Percentiles rank a stretch among this genome's conserved stretches.
Evolutionary conservation across 176 grass and related monocot genomes (phyloP).

Genomic region (Triticum turgidum): DNA sequence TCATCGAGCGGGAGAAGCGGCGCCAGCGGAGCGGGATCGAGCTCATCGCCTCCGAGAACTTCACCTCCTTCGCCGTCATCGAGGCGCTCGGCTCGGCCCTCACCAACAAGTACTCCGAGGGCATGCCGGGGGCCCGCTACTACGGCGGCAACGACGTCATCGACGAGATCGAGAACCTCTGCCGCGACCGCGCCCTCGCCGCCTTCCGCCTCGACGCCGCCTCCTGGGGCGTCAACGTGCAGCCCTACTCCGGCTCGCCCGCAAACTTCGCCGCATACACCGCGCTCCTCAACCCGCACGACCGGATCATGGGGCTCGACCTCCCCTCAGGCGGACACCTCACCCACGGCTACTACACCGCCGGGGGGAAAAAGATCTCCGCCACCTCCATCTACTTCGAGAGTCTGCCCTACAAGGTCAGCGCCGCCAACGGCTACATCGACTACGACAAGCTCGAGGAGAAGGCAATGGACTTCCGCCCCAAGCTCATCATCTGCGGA

Average conservation of each 20-base stretch:
- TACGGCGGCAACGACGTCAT: constrained; percentile 97
- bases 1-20: constrained; percentile 92
- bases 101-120: constrained; percentile 99
- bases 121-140: constrained; percentile 88
- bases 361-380: constrained; percentile 95
- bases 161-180: constrained; percentile 92
- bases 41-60: constrained; percentile 99
- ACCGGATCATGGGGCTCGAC: constrained; percentile 98
- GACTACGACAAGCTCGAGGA: constrained; percentile 99
- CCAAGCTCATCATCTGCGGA: constrained; percentile 97
- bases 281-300: constrained; percentile 89
- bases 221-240: constrained; percentile 94
- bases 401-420: constrained; percentile 95
- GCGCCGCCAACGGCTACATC: constrained; percentile 55
- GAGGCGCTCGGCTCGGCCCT: constrained; percentile 88
- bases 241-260: constrained; percentile 97
- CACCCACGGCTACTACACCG: constrained; percentile 94
- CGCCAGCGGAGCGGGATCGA: constrained; percentile 95
- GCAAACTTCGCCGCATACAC: constrained; percentile 99
- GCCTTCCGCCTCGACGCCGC: constrained; percentile 67
- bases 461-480: constrained; percentile 97
- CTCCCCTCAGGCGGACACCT: constrained; percentile 89
- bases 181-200: constrained; percentile 74
- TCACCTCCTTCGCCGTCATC: constrained; percentile 97
- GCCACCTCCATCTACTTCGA: constrained; percentile 99